Percentiles rank a stretch among this genome's conserved stretches.
Conservation (phyloP, 345 rosid genomes). For the Barbarea vulgaris region DNA sequence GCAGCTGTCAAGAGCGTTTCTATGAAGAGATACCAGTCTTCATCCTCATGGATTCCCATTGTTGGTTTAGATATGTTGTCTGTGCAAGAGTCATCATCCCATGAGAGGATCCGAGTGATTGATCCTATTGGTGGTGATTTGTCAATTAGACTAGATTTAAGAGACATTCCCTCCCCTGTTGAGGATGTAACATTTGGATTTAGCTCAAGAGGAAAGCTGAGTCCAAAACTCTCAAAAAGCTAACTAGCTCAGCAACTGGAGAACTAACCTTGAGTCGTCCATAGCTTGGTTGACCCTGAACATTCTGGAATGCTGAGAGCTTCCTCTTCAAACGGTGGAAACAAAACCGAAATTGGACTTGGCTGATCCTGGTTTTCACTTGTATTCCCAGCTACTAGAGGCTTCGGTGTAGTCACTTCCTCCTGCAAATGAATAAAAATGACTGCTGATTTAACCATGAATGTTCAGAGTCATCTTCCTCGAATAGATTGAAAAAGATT, state of each 20-base stretch:
- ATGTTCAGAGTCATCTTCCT: conserved; percentile 1
- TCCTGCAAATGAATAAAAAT: conserved; percentile 54
- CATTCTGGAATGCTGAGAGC: conserved; percentile 47
- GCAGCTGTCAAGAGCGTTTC: conserved; percentile 58
- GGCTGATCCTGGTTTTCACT: conserved; percentile 84
- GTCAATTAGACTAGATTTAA: conserved; percentile 74
- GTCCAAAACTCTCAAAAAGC: conserved; percentile 20
- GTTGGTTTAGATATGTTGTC: conserved; percentile 45
- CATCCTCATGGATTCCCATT: conserved; percentile 50
- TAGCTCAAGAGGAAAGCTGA: conserved; percentile 51
- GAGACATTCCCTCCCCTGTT: conserved; percentile 54
- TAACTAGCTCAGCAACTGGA: neutral
- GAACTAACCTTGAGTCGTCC: conserved; percentile 46
- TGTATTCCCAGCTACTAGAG: conserved; percentile 44
- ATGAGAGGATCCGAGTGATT: conserved; percentile 59
- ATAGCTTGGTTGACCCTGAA: conserved; percentile 48
- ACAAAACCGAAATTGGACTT: conserved; percentile 89
- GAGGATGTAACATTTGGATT: conserved; percentile 50
- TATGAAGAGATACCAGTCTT: conserved; percentile 62
- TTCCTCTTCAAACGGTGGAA: conserved; percentile 77
- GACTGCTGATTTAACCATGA: conserved; percentile 17
- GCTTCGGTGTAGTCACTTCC: conserved; percentile 50
- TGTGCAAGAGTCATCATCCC: conserved; percentile 55
- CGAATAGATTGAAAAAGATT: neutral
- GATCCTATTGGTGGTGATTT: conserved; percentile 82